A percentile compares a stretch with the other conserved stretches of the same genome.
phyloP scores from a whole-genome alignment of 1,139 yeast genomes.

The Kazachstania sp. region DNA sequence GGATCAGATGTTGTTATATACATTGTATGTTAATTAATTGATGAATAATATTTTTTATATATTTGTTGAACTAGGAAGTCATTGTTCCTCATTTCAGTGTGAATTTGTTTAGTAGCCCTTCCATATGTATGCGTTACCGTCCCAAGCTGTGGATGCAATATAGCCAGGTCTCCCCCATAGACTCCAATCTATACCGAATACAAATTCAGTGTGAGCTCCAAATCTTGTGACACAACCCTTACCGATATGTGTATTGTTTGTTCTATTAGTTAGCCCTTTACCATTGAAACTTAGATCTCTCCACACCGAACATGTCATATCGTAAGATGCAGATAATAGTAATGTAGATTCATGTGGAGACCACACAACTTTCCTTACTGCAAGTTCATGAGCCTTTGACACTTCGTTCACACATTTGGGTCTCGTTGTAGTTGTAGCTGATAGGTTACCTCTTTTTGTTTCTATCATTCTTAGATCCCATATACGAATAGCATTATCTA shows the following conservation, averaged over 20 bases:
- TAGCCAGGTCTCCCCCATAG: constrained; percentile 96
- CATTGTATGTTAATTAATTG: no score
- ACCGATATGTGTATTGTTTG: constrained; percentile 32
- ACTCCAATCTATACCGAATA: constrained; percentile 91
- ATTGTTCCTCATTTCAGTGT: no score
- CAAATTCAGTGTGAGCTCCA: constrained; percentile 75
- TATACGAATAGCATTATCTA: constrained; percentile 70
- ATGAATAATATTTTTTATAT: not conserved
- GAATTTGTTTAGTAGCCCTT: constrained; percentile 41
- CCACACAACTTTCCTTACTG: constrained; percentile 77
- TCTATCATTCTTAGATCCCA: constrained; percentile 80
- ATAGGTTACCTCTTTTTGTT: constrained; percentile 40
- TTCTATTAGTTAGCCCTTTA: constrained; percentile 39
- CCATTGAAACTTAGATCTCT: constrained; percentile 53
- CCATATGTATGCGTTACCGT: constrained; percentile 91
- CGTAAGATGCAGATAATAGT: constrained; percentile 73
- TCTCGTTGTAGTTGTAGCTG: constrained; percentile 39
- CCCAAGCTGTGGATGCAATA: constrained; percentile 96
- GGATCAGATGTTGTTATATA: no score
- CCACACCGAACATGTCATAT: constrained; percentile 90
- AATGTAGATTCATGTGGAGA: constrained; percentile 76
- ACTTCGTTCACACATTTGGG: constrained; percentile 45
- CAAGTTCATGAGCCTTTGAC: constrained; percentile 73
- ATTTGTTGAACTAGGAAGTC: not conserved
- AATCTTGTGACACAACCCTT: constrained; percentile 52